Evolutionary conservation across 129 eudicot genomes (phyloP), one percentile per base, ranked within the genome.

Genomic region (Artemisia tridentata): DNA sequence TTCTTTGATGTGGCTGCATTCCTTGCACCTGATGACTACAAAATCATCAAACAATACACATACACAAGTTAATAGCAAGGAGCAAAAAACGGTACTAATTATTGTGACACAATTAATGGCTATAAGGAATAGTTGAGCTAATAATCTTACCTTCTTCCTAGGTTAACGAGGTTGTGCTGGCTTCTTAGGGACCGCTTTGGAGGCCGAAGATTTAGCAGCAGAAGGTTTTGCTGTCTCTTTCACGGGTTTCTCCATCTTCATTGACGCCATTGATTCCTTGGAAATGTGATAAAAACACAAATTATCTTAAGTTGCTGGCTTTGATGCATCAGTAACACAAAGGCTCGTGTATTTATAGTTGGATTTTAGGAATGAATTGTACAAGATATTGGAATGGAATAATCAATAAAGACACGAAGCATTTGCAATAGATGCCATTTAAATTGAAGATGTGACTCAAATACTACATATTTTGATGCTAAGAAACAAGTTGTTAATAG

Each of bases 11-110:
- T 65, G 38, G 64, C 70, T 66, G 78, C 68, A 65, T 57, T 52
- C 82, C 73, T 79, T 70, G 63, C 50, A 72, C 74, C 82, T 79
- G 82, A 72, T 54, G 82, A 31, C 82, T 72, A 58, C 74, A 79
- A 66, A 21, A 63, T 63, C 51, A 58, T 23, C 46, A 72, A 72
- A 72, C 58, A 61, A 62, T 38, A 69, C 48, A 56, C 46, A 43
- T 54, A 15, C 70, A 31, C 62, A 43, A 64, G 48, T 62, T 73
- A 53, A 59, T 14, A 41, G 5, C 4, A 72, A 71, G 9, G 3
- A 12, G 11, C 13, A 57, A 71, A n/a, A 9, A 55, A 17, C 17
- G 16, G 53, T 16, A 51, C 56, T 13, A 15, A 15, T 13, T 51
- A 6, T 8, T 15, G 18, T 3, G 63, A 57, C 13, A 0, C 25